Evolutionary conservation across 768 basidiomycete genomes (phyloP).

Genomic region (Russula foetens): DNA sequence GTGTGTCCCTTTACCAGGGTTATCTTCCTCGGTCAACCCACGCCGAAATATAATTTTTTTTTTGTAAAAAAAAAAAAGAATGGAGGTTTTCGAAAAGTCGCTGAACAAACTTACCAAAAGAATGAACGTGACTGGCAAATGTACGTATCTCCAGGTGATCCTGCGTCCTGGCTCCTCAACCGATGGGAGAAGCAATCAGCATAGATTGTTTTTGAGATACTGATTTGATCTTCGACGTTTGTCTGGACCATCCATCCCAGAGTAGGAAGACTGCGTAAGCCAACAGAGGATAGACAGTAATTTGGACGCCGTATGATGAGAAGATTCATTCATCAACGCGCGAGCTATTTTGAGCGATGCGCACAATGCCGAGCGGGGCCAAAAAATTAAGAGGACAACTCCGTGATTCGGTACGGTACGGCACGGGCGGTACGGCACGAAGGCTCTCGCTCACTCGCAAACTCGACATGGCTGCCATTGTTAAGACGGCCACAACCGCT

Average conservation of each 20-base stretch:
- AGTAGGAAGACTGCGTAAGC: conserved; percentile 30
- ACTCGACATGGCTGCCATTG: conserved; percentile 12
- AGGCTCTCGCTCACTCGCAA: too few species aligned
- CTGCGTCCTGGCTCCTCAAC: conserved; percentile 86
- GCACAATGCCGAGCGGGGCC: conserved; percentile 8
- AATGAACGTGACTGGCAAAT: conserved; percentile 28
- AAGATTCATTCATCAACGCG: too few species aligned
- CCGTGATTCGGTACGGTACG: too few species aligned
- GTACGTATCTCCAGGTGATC: conserved; percentile 85
- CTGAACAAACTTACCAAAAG: not conserved
- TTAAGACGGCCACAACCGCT: conserved; percentile 4
- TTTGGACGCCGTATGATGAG: conserved; percentile 57
- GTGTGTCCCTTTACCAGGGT: conserved; percentile 86
- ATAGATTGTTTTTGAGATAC: conserved; percentile 87
- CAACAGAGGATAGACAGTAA: conserved; percentile 62
- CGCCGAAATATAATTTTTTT: not conserved
- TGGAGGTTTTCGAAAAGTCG: not conserved
- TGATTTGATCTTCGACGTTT: conserved; percentile 68
- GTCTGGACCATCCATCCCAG: conserved; percentile 78
- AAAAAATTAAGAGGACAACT: not conserved
- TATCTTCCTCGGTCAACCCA: conserved; percentile 55
- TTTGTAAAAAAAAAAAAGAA: conserved; percentile 10
- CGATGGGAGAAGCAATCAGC: conserved; percentile 85
- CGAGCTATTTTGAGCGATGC: not conserved
- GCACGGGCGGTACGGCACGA: not conserved